phyloP scores from a whole-genome alignment of 2,329 filamentous ascomycete genomes.

The Alternaria conjuncta region DNA sequence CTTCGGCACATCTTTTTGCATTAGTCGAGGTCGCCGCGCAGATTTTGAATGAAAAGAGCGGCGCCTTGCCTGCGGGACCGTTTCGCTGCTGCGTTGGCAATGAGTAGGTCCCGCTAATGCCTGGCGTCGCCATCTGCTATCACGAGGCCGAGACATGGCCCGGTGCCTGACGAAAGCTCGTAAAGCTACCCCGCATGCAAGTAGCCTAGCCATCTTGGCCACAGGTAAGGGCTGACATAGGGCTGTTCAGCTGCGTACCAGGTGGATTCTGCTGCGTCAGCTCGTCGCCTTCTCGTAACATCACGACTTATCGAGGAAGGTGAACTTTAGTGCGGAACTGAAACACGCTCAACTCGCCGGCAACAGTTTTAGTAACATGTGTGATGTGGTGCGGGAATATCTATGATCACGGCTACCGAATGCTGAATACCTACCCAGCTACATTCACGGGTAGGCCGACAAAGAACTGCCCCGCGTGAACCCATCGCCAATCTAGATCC shows the following conservation, averaged over 20 bases:
- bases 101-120: not conserved
- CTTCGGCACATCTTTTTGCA: not conserved
- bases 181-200: not conserved
- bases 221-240: not conserved
- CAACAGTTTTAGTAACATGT: not conserved
- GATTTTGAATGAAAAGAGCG: not conserved
- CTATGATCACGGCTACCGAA: not conserved
- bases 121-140: not conserved
- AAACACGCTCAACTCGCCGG: not conserved
- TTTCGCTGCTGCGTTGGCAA: not conserved
- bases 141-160: not conserved
- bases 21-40: not conserved
- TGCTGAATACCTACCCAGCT: not conserved
- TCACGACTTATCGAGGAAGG: not conserved
- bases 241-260: not conserved
- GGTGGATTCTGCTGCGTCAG: not conserved
- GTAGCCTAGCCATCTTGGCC: not conserved
- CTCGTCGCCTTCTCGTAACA: not conserved
- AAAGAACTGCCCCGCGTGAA: not conserved
- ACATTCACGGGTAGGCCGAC: not conserved
- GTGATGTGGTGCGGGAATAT: not conserved
- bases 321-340: not conserved
- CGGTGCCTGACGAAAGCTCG: not conserved
- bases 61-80: not conserved
- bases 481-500: not conserved